These are phyloP conservation scores for Vitis hybrid DNA, from an alignment of 177 flowering plant species.

Conservation along the genomic window DNA sequence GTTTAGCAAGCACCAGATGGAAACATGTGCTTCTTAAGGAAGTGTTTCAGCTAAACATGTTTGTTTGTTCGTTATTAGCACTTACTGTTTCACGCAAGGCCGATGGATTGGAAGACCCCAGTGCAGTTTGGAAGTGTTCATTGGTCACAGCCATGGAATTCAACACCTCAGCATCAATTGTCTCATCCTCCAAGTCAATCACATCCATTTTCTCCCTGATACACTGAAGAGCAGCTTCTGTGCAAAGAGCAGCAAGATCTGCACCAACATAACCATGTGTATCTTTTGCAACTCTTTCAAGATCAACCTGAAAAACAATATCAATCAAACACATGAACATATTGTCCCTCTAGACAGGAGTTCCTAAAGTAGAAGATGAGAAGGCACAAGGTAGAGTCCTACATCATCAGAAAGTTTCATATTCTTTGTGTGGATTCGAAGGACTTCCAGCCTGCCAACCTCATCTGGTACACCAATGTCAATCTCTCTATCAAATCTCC, in stretches of 20 bases:
- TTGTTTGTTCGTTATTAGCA: background rate
- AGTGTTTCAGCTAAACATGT: background rate
- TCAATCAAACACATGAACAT: background rate
- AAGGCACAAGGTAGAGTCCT: slow-evolving; percentile 10
- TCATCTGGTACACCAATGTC: slow-evolving; percentile 60
- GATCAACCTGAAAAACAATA: slow-evolving; percentile 41
- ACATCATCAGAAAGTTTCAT: slow-evolving; percentile 62
- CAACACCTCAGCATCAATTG: slow-evolving; percentile 51
- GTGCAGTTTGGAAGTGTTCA: slow-evolving; percentile 46
- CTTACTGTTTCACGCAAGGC: slow-evolving; percentile 54
- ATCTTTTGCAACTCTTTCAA: slow-evolving; percentile 42
- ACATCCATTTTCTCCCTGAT: slow-evolving; percentile 61
- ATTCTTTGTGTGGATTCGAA: slow-evolving; percentile 51
- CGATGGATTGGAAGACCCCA: slow-evolving; percentile 46
- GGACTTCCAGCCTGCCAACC: slow-evolving; percentile 51
- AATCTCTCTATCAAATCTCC: slow-evolving; percentile 55
- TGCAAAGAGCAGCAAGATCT: slow-evolving; percentile 57
- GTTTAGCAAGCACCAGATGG: background rate
- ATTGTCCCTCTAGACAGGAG: background rate
- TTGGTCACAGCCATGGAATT: slow-evolving; percentile 58
- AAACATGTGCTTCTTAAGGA: background rate
- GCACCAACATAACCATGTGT: slow-evolving; percentile 62
- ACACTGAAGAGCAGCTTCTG: slow-evolving; percentile 56
- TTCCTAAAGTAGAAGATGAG: background rate
- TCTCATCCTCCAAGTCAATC: slow-evolving; percentile 51